Base-by-base conservation (phyloP, 2,329 filamentous ascomycete species). In the Aspergillus brunneoviolaceus region DNA sequence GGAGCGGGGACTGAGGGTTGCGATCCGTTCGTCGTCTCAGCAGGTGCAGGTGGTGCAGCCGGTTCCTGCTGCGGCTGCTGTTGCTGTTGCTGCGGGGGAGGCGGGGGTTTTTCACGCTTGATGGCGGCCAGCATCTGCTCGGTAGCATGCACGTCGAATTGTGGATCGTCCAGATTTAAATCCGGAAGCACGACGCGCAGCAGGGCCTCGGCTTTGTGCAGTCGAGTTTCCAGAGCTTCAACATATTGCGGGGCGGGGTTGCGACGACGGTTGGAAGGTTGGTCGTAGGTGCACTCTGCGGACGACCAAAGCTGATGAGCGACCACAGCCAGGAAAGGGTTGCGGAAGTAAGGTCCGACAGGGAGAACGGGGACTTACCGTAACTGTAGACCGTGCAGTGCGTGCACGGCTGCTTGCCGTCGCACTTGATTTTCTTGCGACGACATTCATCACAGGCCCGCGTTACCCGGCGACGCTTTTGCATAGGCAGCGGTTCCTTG, bases 331-430 rank as follows among this genome's bases (percentile, higher is more conserved):
- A 29, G 59, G 52, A 52, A 21, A 27, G n/a, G 16, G 11, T 25
- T 33, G 9, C 19, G 45, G 25, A n/a, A 19, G n/a, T 11, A 21
- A 14, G 39, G 23, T 29, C 21, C n/a, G 39, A 48, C 42, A 16
- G 42, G 14, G 25, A 27, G 6, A n/a, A 47, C 14, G 12, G 14
- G 33, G 14, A 69, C 84, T 72, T 84, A 97, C 95, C 94, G 81
- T 99, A 99, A 74, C 92, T 97, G 77, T 99, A 99, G 53, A 98
- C 92, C 11, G 93, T 96, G 76, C 95, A 99, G 77, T 98, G 95
- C 0, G 93, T 97, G 77, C 91, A 95, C 10, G 91, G 91, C 73
- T 93, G 90, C 75, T 92, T 92, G 67, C 90, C 90, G 74, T 93
- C 90, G 69, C 90, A 94, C 74, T 93, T 94, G 71, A 94, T 94